A percentile compares a stretch with the other conserved stretches of the same genome.
Evolutionary conservation across 805 yeast genomes (phyloP).

Genomic region (Starmerella cellae): DNA sequence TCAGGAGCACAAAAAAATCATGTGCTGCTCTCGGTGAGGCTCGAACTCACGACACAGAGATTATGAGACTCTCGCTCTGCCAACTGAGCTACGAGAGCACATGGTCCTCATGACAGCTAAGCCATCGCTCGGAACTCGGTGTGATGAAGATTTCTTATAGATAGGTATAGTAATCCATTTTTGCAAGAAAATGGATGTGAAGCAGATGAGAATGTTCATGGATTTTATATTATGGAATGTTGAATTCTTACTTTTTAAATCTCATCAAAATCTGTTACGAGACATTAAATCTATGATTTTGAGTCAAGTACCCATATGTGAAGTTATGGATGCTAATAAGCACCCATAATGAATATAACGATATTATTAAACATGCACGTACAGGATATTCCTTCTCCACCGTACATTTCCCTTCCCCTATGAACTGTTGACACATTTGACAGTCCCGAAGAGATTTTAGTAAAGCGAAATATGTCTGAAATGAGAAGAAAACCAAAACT

Average conservation of each 20-base stretch:
- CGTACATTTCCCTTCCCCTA: no score
- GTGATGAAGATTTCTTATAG: neutral
- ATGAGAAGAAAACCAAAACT: no score
- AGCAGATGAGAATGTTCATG: neutral
- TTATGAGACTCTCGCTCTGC: conserved; percentile 17
- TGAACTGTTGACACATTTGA: no score
- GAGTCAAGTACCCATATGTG: no score
- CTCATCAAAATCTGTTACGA: neutral
- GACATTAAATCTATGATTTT: no score
- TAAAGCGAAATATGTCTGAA: no score
- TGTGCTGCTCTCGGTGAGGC: conserved; percentile 14
- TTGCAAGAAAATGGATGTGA: neutral
- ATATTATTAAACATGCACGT: no score
- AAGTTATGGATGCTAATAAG: no score
- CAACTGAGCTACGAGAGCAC: conserved; percentile 16
- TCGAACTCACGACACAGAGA: conserved; percentile 18
- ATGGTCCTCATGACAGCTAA: neutral
- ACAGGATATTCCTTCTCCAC: no score
- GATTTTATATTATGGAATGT: no score
- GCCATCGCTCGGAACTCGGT: neutral
- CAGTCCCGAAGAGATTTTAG: no score
- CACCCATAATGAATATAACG: no score
- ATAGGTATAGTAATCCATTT: neutral
- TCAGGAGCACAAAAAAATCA: neutral
- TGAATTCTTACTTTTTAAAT: neutral